phyloP scores from a whole-genome alignment of 2,329 filamentous ascomycete genomes.

The Arthrobotrys entomopaga region DNA sequence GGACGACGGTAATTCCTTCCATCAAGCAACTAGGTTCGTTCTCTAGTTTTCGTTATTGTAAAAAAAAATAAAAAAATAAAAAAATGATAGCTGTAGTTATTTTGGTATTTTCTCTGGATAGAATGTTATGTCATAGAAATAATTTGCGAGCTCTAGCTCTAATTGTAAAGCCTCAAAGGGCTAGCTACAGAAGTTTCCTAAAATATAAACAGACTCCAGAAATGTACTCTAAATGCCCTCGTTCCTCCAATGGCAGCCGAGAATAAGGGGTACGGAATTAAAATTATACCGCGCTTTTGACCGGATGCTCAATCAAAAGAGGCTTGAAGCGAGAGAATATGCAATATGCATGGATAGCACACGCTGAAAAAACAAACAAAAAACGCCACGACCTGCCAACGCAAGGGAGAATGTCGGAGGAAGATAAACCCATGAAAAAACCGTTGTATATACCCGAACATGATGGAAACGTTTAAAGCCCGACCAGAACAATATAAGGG shows the following conservation, averaged over 20 bases:
- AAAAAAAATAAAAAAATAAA: too few relatives aligned
- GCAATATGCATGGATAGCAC: not conserved
- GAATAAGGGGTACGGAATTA: slow-evolving; percentile 36
- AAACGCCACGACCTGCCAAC: slow-evolving; percentile 49
- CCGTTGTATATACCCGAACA: slow-evolving; percentile 42
- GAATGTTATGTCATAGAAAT: too few relatives aligned
- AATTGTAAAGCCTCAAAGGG: too few relatives aligned
- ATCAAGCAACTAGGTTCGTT: too few relatives aligned
- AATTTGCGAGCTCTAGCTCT: too few relatives aligned
- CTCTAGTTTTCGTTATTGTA: too few relatives aligned
- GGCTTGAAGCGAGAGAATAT: slow-evolving; percentile 10
- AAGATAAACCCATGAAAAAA: slow-evolving; percentile 13
- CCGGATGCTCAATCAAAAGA: slow-evolving; percentile 21
- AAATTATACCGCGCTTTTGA: slow-evolving; percentile 38
- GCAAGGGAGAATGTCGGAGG: slow-evolving; percentile 21
- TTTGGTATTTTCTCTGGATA: too few relatives aligned
- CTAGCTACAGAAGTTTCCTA: too few relatives aligned
- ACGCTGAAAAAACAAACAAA: slow-evolving; percentile 44
- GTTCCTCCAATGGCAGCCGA: not conserved
- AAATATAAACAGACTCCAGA: not conserved
- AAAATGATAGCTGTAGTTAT: too few relatives aligned
- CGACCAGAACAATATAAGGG: slow-evolving; percentile 5
- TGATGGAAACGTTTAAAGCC: slow-evolving; percentile 23
- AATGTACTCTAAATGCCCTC: slow-evolving; percentile 11
- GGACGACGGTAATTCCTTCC: too few relatives aligned